phyloP scores from a whole-genome alignment of 129 eudicot species.

The Arctium minus region DNA sequence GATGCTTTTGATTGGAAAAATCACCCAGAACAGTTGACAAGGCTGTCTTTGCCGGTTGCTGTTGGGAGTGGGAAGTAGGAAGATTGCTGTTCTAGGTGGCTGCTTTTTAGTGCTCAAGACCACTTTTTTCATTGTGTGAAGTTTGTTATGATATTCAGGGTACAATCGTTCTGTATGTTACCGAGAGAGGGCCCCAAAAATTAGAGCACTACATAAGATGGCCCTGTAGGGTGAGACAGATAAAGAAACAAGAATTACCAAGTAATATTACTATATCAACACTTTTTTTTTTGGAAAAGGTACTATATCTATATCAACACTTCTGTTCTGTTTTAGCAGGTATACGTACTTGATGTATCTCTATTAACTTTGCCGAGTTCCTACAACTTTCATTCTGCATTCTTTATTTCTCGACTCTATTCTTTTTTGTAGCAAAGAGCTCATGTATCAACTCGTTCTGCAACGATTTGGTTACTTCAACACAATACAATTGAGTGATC shows the following conservation, averaged over 20 bases:
- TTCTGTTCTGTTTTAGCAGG: background rate
- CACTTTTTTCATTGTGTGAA: no score
- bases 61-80: background rate
- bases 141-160: no score
- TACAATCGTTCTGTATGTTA: no score
- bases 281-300: no score
- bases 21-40: background rate
- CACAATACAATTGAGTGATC: conserved; percentile 91
- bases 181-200: no score
- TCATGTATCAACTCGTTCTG: conserved; percentile 95
- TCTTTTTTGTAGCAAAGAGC: conserved; percentile 76
- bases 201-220: background rate
- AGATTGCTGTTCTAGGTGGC: no score
- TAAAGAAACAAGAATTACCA: background rate
- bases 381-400: background rate
- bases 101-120: no score
- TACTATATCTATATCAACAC: background rate
- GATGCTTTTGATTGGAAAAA: no score
- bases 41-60: background rate
- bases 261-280: no score
- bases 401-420: background rate
- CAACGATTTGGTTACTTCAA: conserved; percentile 92
- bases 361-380: background rate
- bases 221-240: background rate
- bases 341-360: background rate